phyloP scores from a whole-genome alignment of 2,329 filamentous ascomycete species.

The Trichoderma atrobrunneum region DNA sequence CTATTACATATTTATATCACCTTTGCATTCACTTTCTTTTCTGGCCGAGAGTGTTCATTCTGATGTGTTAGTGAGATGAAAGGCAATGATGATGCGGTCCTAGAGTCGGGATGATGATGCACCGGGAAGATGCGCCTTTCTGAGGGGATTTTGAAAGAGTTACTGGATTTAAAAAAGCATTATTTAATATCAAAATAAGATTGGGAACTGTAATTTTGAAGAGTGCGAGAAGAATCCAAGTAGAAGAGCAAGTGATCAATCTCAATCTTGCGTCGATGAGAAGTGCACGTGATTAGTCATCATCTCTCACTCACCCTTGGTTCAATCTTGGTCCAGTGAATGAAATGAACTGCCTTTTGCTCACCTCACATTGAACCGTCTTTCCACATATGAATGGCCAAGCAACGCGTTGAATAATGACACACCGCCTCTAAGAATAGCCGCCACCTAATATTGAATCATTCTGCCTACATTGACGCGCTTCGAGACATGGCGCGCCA shows the following conservation, averaged over 20 bases:
- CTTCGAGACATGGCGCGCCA: slow-evolving; percentile 9
- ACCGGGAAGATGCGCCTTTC: background rate
- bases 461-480: background rate
- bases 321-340: background rate
- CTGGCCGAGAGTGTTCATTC: background rate
- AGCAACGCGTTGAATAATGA: background rate
- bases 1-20: background rate
- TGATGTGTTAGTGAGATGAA: background rate
- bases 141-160: background rate
- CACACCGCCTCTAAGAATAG: background rate
- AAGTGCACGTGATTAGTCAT: background rate
- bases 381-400: background rate
- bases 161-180: background rate
- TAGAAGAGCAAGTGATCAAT: background rate
- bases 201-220: background rate
- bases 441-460: background rate
- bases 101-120: background rate
- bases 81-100: background rate
- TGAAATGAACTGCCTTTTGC: background rate
- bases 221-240: background rate
- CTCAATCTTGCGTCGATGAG: background rate
- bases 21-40: background rate
- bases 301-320: background rate
- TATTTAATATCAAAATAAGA: background rate
- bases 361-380: background rate